phyloP scores from a whole-genome alignment of 2,329 filamentous ascomycete genomes.

The Corinectria fuckeliana region DNA sequence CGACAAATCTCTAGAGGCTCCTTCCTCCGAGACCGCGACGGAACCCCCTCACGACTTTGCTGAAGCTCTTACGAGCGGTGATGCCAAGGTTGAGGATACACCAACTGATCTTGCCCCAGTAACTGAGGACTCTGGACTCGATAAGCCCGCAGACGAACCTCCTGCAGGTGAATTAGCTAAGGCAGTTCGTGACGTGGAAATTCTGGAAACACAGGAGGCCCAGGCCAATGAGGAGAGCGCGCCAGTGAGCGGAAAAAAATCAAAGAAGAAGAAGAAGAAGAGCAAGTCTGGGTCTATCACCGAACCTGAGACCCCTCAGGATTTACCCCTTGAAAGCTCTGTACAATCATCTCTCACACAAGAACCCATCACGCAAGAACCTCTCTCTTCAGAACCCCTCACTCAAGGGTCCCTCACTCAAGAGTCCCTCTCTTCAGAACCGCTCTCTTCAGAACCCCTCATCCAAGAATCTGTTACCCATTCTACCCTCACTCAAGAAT shows the following conservation, averaged over 20 bases:
- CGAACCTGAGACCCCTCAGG: slow-evolving; percentile 19
- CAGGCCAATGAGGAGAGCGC: slow-evolving; percentile 27
- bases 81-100: not conserved
- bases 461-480: slow-evolving; percentile 21
- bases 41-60: not conserved
- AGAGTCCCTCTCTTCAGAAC: slow-evolving; percentile 13
- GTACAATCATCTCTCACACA: slow-evolving; percentile 13
- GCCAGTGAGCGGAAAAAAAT: slow-evolving; percentile 31
- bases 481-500: slow-evolving; percentile 15
- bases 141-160: not conserved
- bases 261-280: slow-evolving; percentile 42
- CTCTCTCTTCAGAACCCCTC: not conserved
- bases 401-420: slow-evolving; percentile 13
- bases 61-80: slow-evolving; percentile 6
- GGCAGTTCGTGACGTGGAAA: not conserved
- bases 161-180: not conserved
- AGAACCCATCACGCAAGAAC: slow-evolving; percentile 14
- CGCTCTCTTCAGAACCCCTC: not conserved
- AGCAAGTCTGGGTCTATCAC: slow-evolving; percentile 32
- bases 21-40: not conserved
- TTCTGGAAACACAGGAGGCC: slow-evolving; percentile 10
- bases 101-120: not conserved
- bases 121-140: not conserved
- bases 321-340: slow-evolving; percentile 10
- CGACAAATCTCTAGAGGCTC: slow-evolving; percentile 1